Evolutionary conservation across 2,329 filamentous ascomycete genomes (phyloP), one percentile per base, ranked within the genome.

Genomic region (Xylaria polymorpha): DNA sequence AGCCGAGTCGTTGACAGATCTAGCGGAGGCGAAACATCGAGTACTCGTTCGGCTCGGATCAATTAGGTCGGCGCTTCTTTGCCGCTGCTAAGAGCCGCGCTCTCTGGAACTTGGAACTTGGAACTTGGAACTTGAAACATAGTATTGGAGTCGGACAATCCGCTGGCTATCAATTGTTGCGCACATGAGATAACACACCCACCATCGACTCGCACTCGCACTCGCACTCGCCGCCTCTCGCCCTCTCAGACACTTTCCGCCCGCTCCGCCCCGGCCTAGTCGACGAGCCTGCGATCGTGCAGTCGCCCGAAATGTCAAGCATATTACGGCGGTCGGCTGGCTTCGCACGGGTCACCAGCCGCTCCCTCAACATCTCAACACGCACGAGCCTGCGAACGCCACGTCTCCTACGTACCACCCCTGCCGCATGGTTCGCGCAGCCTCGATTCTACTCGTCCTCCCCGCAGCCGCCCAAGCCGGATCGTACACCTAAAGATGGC

Each of bases 251-350:
- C 62, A 60, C 63, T 69, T 57, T 63, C 74, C 71, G 66, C 71
- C 69, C 70, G 66, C 66, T 65, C 71, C 70, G 67, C 66, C 64
- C 71, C 71, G 69, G 71, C 57, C 57, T 35, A 63, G 66, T 69
- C 70, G 64, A 63, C 70, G 67, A 68, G 69, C 50, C 64, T 66
- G 57, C 69, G 71, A 63, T 71, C 71, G 76, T 29, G 25, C 25
- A 29, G 25, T 73, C 74, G 12, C 51, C 35, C 75, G 69, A 51
- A 70, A 79, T 79, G 78, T 79, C 78, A 69, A 76, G 73, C 74
- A 71, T 79, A 68, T 60, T 79, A 61, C 74, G 78, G 70, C 76
- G 75, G 70, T 76, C 77, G 63, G 69, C 75, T 61, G 71, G 75
- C 64, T 67, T 79, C 60, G 72, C 73, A 69, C 75, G 75, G 58